Base-by-base conservation (phyloP, 257 asterid species). In the Solanum infundibuliforme region DNA sequence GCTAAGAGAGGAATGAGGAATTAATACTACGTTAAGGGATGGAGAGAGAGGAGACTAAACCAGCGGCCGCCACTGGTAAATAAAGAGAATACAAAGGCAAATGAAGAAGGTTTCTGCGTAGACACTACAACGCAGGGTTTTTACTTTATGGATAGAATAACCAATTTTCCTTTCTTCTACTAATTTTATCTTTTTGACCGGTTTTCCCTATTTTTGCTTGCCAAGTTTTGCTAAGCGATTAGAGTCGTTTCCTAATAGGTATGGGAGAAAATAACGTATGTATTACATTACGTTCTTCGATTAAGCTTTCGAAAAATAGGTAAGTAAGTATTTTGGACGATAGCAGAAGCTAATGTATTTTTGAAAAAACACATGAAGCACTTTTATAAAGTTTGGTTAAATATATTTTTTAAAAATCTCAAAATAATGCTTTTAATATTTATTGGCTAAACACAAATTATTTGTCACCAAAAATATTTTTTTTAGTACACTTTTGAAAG, bases 231-330 rank as follows among this genome's bases (percentile, higher is more conserved):
- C 75, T 31, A 14, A 60, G 0, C 2, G 10, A 55, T 55, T 20
- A 65, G 27, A 0, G 68, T 6, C 68, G 0, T 21, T 58, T 58
- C 27, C 68, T 21, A 58, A 20, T 55, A 20, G 0, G 12, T 55
- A 55, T 21, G 0, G 25, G n/a, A 55, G 66, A 55, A 55, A 55
- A 55, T 55, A 18, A 13, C 0, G 0, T 0, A 46, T 46, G 20
- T 0, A 0, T 46, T 46, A 46, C 0, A 46, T 20, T 55, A 7
- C 4, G n/a, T 6, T 14, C 16, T 48, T 52, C 3, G 60, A 0
- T 16, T 52, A 52, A 48, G 3, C 60, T 48, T 48, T 48, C 8
- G 60, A 52, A 52, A 52, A 52, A 52, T 18, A 52, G 8, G 62
- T 16, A 14, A 2, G 20, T 5, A 52, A 2, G 4, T 6, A 18